phyloP scores from a whole-genome alignment of 179 eudicot genomes.

The Silene vulgaris region DNA sequence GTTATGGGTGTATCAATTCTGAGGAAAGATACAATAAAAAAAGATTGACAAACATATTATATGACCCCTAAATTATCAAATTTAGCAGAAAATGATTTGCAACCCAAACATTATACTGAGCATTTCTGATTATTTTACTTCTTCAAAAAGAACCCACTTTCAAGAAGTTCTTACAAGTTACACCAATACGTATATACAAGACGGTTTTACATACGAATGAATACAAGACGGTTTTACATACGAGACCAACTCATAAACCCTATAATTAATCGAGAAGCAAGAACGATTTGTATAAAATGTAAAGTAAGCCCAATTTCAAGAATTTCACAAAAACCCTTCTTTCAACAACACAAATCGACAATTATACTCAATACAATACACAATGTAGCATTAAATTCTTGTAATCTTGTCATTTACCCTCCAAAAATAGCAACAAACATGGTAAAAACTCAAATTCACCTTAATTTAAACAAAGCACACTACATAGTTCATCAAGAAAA shows the following conservation, averaged over 20 bases:
- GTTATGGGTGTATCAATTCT: constrained; percentile 12
- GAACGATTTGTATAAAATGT: no score
- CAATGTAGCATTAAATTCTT: no score
- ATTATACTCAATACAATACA: no score
- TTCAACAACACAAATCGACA: no score
- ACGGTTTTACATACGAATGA: not conserved
- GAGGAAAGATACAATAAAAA: not conserved
- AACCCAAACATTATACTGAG: not conserved
- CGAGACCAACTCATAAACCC: no score
- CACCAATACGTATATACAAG: not conserved
- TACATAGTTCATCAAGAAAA: not conserved
- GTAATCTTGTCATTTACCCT: not conserved
- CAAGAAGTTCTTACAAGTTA: not conserved
- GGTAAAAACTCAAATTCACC: not conserved
- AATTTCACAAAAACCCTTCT: not conserved
- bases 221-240: not conserved
- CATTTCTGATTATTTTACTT: not conserved
- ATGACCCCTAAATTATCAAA: constrained; percentile 14
- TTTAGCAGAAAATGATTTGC: constrained; percentile 3
- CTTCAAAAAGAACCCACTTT: not conserved
- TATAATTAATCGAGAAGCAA: no score
- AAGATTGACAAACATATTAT: constrained; percentile 13
- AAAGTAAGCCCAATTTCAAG: constrained; percentile 1
- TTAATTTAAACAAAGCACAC: not conserved
- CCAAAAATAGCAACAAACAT: not conserved